Evolutionary conservation across 1,284 basidiomycete species (phyloP).

Genomic region (Cutaneotrichosporon daszewskae): DNA sequence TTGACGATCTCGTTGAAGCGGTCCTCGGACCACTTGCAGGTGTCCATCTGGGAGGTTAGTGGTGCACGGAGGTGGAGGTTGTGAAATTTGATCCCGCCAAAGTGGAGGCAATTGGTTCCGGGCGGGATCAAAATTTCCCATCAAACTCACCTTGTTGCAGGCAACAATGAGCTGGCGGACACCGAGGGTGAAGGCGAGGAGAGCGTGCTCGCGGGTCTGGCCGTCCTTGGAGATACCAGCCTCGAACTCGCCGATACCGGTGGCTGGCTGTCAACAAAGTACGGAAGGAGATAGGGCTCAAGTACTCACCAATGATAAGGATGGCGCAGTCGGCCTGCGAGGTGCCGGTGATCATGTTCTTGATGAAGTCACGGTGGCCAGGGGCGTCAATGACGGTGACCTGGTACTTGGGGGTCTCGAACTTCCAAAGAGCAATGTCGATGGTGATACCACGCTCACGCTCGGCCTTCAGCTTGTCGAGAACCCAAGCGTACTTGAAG

Average conservation of each 20-base stretch:
- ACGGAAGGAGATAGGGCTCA: slow-evolving; percentile 80
- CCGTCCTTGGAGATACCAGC: slow-evolving; percentile 99
- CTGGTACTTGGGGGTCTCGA: slow-evolving; percentile 88
- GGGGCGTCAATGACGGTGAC: slow-evolving; percentile 87
- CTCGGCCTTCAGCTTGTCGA: slow-evolving; percentile 98
- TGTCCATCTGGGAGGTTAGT: too few species aligned
- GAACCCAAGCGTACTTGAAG: slow-evolving; percentile 99
- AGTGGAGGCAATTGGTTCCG: too few species aligned
- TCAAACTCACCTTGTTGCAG: too few species aligned
- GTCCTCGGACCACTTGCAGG: slow-evolving; percentile 85
- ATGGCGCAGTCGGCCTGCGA: slow-evolving; percentile 99
- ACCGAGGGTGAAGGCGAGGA: slow-evolving; percentile 99
- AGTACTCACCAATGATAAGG: slow-evolving; percentile 99
- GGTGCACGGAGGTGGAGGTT: too few species aligned
- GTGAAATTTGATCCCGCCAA: too few species aligned
- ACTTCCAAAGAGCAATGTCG: slow-evolving; percentile 97
- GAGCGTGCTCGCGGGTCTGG: slow-evolving; percentile 99
- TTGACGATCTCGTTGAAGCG: slow-evolving; percentile 99
- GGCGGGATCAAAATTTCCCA: too few species aligned
- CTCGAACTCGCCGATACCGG: slow-evolving; percentile 99
- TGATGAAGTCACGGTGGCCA: slow-evolving; percentile 99
- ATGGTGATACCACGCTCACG: slow-evolving; percentile 99
- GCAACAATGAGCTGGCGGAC: slow-evolving; percentile 99
- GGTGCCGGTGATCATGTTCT: slow-evolving; percentile 99
- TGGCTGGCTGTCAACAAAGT: too few species aligned